phyloP scores from a whole-genome alignment of 495 filamentous ascomycete genomes.

The Tuber calosporum region DNA sequence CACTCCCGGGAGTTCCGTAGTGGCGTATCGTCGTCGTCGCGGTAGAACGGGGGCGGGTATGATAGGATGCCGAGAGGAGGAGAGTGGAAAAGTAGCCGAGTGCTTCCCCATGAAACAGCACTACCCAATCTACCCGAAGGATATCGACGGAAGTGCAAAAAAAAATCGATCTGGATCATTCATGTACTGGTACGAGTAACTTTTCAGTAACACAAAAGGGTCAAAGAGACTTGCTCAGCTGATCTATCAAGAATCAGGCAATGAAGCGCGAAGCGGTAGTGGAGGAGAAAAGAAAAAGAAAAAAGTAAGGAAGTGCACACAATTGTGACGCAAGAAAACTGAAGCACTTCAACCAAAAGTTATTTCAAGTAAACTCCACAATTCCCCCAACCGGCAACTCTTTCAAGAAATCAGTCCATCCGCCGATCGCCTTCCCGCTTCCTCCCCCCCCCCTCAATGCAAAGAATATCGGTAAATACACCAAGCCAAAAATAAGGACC shows the following conservation, averaged over 20 bases:
- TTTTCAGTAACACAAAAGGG: neutral
- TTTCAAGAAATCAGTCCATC: neutral
- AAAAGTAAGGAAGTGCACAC: neutral
- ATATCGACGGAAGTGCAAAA: neutral
- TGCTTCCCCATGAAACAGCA: constrained; percentile 6
- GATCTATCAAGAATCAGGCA: constrained; percentile 1
- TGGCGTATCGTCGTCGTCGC: neutral
- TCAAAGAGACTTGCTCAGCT: neutral
- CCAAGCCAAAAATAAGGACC: neutral
- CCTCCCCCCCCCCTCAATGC: neutral
- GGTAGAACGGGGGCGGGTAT: neutral
- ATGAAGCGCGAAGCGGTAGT: neutral
- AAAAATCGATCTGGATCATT: constrained; percentile 1
- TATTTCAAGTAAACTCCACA: neutral
- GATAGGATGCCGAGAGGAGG: neutral
- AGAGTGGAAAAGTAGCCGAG: neutral
- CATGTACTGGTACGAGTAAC: too few relatives aligned
- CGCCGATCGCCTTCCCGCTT: neutral
- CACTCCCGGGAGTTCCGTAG: neutral
- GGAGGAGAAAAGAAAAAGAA: too few relatives aligned
- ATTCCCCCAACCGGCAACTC: neutral
- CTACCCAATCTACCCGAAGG: neutral
- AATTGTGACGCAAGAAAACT: neutral
- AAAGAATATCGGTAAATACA: neutral
- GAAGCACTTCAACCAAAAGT: neutral